Percentiles rank a stretch among this genome's conserved stretches.
Evolutionary conservation across 2,329 filamentous ascomycete genomes (phyloP).

Genomic region (Penicillium vulpinum): DNA sequence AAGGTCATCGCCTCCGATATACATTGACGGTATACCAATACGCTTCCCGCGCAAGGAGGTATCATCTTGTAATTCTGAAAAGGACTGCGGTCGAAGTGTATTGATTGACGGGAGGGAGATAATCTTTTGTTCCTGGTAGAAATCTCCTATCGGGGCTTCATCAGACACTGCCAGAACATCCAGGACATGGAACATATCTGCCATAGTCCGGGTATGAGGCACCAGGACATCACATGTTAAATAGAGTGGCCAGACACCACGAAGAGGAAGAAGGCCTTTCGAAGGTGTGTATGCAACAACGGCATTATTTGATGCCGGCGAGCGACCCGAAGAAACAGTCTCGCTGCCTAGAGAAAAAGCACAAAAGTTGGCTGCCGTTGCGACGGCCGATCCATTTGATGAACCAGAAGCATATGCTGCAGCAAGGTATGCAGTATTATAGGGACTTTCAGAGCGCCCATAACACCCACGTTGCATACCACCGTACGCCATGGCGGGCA

Average conservation of each 20-base stretch:
- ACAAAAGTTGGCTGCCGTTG: slow-evolving; percentile 53
- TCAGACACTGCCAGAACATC: slow-evolving; percentile 52
- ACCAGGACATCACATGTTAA: slow-evolving; percentile 58
- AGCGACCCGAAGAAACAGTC: slow-evolving; percentile 58
- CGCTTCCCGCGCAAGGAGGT: slow-evolving; percentile 46
- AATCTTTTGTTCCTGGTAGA: slow-evolving; percentile 55
- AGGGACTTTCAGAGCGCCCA: slow-evolving; percentile 58
- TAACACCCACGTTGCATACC: slow-evolving; percentile 60
- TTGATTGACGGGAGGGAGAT: slow-evolving; percentile 42
- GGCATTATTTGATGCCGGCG: slow-evolving; percentile 59
- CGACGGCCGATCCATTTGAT: slow-evolving; percentile 57
- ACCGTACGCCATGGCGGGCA: slow-evolving; percentile 61
- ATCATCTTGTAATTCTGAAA: slow-evolving; percentile 30
- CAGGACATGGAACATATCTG: slow-evolving; percentile 53
- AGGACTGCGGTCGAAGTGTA: slow-evolving; percentile 36
- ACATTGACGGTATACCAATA: slow-evolving; percentile 55
- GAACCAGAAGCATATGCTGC: slow-evolving; percentile 60
- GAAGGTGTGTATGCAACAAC: slow-evolving; percentile 59
- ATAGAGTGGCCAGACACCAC: slow-evolving; percentile 58
- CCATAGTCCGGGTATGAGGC: slow-evolving; percentile 53
- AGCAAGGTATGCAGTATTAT: slow-evolving; percentile 55
- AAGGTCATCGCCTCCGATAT: slow-evolving; percentile 44
- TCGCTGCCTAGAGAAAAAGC: slow-evolving; percentile 58
- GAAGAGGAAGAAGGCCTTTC: slow-evolving; percentile 52
- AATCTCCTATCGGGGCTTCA: slow-evolving; percentile 47